Percentiles rank a stretch among this genome's conserved stretches.
Evolutionary conservation across 1,284 basidiomycete genomes (phyloP).

Genomic region (Boletus sp.): DNA sequence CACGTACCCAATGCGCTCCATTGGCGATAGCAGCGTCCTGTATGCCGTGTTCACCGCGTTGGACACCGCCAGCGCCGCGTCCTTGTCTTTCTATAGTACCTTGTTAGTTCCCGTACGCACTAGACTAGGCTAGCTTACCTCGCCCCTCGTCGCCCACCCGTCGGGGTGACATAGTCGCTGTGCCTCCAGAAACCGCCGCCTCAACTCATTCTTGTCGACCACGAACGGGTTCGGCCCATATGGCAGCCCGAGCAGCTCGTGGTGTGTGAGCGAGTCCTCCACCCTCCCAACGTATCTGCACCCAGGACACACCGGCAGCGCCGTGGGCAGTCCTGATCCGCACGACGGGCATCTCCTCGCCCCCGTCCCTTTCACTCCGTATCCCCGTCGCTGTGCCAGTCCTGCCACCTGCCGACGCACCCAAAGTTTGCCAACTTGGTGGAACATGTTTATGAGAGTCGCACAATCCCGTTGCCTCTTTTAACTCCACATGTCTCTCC

Average conservation of each 20-base stretch:
- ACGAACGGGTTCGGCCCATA: slow-evolving; percentile 62
- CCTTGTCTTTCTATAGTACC: slow-evolving; percentile 49
- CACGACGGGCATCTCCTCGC: slow-evolving; percentile 55
- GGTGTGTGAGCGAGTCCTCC: slow-evolving; percentile 47
- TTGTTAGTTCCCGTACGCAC: slow-evolving; percentile 11
- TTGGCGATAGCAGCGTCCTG: slow-evolving; percentile 59
- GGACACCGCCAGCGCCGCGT: slow-evolving; percentile 62
- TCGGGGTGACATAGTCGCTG: slow-evolving; percentile 82
- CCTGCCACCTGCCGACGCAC: slow-evolving; percentile 4
- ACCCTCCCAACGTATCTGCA: slow-evolving; percentile 65
- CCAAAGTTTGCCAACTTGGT: slow-evolving; percentile 13
- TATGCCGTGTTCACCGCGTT: slow-evolving; percentile 76
- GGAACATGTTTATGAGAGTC: slow-evolving; percentile 15
- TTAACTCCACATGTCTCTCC: slow-evolving; percentile 24
- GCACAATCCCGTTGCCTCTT: not conserved
- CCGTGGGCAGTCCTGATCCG: slow-evolving; percentile 49
- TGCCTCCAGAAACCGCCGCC: slow-evolving; percentile 57
- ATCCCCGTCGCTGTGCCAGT: slow-evolving; percentile 19
- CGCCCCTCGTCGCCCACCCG: slow-evolving; percentile 62
- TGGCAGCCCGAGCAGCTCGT: slow-evolving; percentile 59
- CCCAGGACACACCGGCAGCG: slow-evolving; percentile 62
- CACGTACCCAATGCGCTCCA: slow-evolving; percentile 68
- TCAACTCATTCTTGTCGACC: slow-evolving; percentile 52
- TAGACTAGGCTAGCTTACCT: slow-evolving; percentile 24
- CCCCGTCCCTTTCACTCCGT: slow-evolving; percentile 4